A percentile compares a stretch with the other conserved stretches of the same genome.
Evolutionary conservation across 1,284 basidiomycete genomes (phyloP).

Genomic region (Cutaneotrichosporon curvatum): DNA sequence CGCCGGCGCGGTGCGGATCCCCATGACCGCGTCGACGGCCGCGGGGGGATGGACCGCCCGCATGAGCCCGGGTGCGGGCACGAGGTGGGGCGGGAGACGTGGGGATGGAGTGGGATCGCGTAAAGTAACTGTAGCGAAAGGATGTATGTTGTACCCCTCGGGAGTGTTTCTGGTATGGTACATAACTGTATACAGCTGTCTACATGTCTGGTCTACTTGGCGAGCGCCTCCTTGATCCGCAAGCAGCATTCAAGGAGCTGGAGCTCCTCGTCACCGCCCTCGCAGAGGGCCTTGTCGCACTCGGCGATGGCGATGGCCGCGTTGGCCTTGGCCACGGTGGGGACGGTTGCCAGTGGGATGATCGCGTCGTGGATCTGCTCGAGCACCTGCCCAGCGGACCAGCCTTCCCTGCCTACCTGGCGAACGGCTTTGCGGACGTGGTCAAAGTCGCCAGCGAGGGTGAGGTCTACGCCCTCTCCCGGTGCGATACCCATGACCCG

Average conservation of each 20-base stretch:
- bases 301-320: constrained; percentile 84
- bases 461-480: constrained; percentile 51
- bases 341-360: constrained; percentile 70
- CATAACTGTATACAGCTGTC: too few species aligned
- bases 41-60: constrained; percentile 34
- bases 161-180: too few species aligned
- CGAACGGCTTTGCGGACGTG: constrained; percentile 66
- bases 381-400: constrained; percentile 83
- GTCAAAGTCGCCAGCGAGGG: constrained; percentile 57
- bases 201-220: too few species aligned
- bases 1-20: constrained; percentile 39
- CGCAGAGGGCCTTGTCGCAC: constrained; percentile 91
- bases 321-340: constrained; percentile 70
- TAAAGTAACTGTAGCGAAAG: too few species aligned
- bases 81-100: constrained; percentile 31
- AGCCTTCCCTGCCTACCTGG: constrained; percentile 74
- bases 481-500: constrained; percentile 67
- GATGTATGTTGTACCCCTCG: too few species aligned
- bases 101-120: constrained; percentile 29
- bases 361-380: constrained; percentile 91
- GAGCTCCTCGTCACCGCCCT: constrained; percentile 96
- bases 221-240: constrained; percentile 60
- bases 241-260: constrained; percentile 85
- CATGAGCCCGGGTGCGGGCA: constrained; percentile 44
- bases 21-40: constrained; percentile 36